These are phyloP conservation scores for Claviceps arundinis DNA, from an alignment of 2,329 filamentous ascomycete genomes.

Conservation along the genomic window DNA sequence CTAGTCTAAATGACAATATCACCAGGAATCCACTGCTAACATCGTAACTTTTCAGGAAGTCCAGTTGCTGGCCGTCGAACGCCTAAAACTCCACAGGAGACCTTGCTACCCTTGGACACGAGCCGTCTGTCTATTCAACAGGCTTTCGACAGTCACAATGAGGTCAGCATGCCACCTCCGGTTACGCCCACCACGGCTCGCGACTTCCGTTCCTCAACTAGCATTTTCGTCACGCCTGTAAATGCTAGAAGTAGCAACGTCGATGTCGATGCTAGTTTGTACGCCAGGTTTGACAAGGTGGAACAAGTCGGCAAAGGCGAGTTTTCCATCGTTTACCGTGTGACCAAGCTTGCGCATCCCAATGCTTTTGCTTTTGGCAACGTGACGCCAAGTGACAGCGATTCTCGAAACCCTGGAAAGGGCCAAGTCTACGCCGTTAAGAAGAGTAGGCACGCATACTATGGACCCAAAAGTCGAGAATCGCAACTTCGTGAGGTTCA, in stretches of 20 bases:
- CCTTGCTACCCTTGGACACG: conserved; percentile 62
- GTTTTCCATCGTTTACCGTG: conserved; percentile 85
- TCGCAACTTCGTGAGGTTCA: conserved; percentile 74
- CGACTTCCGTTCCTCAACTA: conserved; percentile 36
- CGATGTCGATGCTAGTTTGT: conserved; percentile 57
- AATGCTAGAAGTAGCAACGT: conserved; percentile 58
- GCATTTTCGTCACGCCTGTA: conserved; percentile 51
- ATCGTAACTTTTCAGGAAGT: conserved; percentile 31
- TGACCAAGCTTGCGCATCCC: conserved; percentile 32
- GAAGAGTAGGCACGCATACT: conserved; percentile 71
- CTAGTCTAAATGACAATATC: conserved; percentile 10
- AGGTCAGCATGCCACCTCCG: conserved; percentile 35
- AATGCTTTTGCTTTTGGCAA: conserved; percentile 26
- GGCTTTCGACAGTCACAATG: conserved; percentile 24
- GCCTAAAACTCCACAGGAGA: conserved; percentile 69
- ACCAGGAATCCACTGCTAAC: not conserved
- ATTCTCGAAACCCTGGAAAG: conserved; percentile 39
- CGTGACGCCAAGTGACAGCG: conserved; percentile 30
- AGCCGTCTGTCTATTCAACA: conserved; percentile 74
- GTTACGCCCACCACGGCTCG: conserved; percentile 66
- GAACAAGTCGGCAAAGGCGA: conserved; percentile 76
- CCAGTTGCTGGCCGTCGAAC: conserved; percentile 47
- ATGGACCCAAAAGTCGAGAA: conserved; percentile 67
- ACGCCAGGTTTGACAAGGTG: conserved; percentile 66
- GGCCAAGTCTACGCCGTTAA: conserved; percentile 78